Conservation (phyloP, 495 filamentous ascomycete genomes). For the Tuber melanosporum region DNA sequence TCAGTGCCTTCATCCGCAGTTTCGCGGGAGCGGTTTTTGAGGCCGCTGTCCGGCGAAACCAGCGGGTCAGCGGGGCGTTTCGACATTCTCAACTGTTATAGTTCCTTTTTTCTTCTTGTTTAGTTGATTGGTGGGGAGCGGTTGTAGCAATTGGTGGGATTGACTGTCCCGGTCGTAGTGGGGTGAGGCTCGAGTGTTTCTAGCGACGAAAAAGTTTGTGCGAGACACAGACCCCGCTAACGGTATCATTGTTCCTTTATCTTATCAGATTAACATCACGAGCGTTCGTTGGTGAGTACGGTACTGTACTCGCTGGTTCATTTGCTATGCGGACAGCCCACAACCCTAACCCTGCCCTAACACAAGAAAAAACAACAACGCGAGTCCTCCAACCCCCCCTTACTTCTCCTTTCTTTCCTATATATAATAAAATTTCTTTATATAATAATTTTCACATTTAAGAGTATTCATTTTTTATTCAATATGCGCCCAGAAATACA, state of each 20-base stretch:
- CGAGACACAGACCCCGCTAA: not conserved
- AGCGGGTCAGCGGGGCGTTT: conserved; percentile 46
- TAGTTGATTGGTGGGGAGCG: not conserved
- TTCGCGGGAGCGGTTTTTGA: conserved; percentile 44
- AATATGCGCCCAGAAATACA: no score
- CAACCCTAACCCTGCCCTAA: no score
- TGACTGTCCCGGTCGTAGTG: not conserved
- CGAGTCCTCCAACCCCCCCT: no score
- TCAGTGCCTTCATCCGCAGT: conserved; percentile 4
- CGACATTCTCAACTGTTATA: conserved; percentile 24
- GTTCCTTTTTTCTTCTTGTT: not conserved
- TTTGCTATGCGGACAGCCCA: no score
- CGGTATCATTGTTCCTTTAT: not conserved
- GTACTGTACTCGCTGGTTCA: no score
- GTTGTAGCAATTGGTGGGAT: no score
- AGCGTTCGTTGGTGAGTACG: not conserved
- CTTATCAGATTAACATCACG: not conserved
- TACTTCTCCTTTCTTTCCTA: no score
- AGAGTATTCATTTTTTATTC: no score
- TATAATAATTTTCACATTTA: no score
- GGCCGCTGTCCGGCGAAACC: conserved; percentile 30
- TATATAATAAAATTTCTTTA: no score
- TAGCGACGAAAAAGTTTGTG: not conserved
- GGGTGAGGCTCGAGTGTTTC: not conserved
- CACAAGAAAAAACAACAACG: no score